Percentiles rank a stretch among this genome's conserved stretches.
Conservation (phyloP, 495 filamentous ascomycete species). For the Sporormia fimetaria region DNA sequence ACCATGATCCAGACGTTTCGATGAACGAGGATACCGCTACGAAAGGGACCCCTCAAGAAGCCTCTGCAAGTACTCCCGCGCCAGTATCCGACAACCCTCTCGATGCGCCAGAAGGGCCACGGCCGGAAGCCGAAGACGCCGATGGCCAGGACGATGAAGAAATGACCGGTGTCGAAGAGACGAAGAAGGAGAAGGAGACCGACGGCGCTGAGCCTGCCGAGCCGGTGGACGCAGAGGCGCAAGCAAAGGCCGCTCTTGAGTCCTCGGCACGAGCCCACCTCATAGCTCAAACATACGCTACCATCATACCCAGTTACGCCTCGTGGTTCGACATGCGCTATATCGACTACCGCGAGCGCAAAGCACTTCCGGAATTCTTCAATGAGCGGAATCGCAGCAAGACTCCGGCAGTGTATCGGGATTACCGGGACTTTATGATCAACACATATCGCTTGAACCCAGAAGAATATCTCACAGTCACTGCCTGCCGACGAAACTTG, state of each 20-base stretch:
- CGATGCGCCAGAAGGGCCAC: slow-evolving; percentile 71
- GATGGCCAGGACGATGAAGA: slow-evolving; percentile 67
- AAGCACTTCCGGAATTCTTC: slow-evolving; percentile 92
- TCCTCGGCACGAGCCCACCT: slow-evolving; percentile 79
- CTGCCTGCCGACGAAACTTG: slow-evolving; percentile 89
- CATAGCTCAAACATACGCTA: slow-evolving; percentile 80
- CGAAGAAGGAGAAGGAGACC: slow-evolving; percentile 47
- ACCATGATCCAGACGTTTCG: slow-evolving; percentile 35
- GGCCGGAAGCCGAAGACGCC: slow-evolving; percentile 49
- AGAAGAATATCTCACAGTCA: slow-evolving; percentile 91
- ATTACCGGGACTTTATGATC: slow-evolving; percentile 99
- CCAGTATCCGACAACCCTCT: slow-evolving; percentile 67
- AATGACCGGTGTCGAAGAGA: slow-evolving; percentile 61
- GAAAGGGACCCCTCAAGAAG: slow-evolving; percentile 39
- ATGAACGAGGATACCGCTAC: slow-evolving; percentile 37
- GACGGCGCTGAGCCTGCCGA: slow-evolving; percentile 20
- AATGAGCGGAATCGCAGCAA: slow-evolving; percentile 97
- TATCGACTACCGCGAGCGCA: slow-evolving; percentile 78
- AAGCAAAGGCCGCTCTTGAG: slow-evolving; percentile 64
- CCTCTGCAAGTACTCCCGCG: slow-evolving; percentile 38
- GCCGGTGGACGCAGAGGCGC: slow-evolving; percentile 17
- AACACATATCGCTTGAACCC: slow-evolving; percentile 96
- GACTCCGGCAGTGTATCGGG: slow-evolving; percentile 93
- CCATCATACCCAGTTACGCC: slow-evolving; percentile 91
- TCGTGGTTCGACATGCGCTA: slow-evolving; percentile 97